phyloP scores from a whole-genome alignment of 768 basidiomycete genomes.

The Hygrocybe coccinea region DNA sequence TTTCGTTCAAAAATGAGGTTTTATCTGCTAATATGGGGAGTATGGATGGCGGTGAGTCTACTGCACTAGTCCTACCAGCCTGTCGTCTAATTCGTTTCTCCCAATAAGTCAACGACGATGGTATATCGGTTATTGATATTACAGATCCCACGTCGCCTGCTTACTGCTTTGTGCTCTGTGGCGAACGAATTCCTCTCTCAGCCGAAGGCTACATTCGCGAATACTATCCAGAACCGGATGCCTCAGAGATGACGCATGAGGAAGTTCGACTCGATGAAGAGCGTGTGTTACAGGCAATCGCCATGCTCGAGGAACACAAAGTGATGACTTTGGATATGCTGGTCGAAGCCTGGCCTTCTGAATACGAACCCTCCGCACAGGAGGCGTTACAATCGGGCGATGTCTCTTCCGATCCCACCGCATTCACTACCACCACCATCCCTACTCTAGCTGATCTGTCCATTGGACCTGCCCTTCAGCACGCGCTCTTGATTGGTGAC shows the following conservation, averaged over 20 bases:
- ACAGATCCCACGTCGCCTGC: conserved; percentile 25
- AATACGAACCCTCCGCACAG: too few relatives aligned
- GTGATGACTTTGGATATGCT: conserved; percentile 4
- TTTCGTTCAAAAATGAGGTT: conserved; percentile 9
- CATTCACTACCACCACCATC: conserved; percentile 7
- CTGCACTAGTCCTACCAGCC: too few relatives aligned
- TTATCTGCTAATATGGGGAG: conserved; percentile 25
- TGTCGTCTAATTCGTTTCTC: neutral
- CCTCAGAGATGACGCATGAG: too few relatives aligned
- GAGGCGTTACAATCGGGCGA: too few relatives aligned
- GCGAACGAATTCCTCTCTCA: neutral
- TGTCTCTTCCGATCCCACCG: neutral
- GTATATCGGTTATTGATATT: conserved; percentile 33
- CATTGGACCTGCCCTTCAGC: conserved; percentile 23
- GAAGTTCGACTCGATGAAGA: too few relatives aligned
- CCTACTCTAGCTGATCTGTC: conserved; percentile 26
- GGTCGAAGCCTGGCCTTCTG: conserved; percentile 4
- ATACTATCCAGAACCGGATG: too few relatives aligned
- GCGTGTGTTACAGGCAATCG: neutral
- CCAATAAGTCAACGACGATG: conserved; percentile 30
- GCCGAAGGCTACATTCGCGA: too few relatives aligned
- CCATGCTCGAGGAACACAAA: neutral
- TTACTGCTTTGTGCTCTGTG: conserved; percentile 21
- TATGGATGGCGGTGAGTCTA: conserved; percentile 23
- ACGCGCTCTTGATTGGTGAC: conserved; percentile 20